Evolutionary conservation across 495 filamentous ascomycete genomes (phyloP), one percentile per base, ranked within the genome.

Genomic region (Echria macrotheca): DNA sequence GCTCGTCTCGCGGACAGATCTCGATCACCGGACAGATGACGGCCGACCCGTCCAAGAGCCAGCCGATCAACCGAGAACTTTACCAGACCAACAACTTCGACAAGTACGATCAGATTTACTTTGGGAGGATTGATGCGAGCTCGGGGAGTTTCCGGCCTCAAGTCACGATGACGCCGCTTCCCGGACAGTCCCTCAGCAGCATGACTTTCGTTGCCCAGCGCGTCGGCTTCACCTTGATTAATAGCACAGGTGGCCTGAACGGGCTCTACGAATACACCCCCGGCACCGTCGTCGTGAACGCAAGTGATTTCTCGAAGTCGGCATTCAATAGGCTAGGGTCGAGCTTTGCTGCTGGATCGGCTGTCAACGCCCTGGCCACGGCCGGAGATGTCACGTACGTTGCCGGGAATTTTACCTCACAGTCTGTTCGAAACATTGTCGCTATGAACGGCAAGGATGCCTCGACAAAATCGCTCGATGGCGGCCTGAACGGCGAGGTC

Each of bases 61-160:
- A 61, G 18, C 64, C 71, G 7, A 68, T 74, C 35, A 66, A 68
- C 46, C 69, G 47, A 67, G 77, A 22, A 68, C 76, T 94, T 10
- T 91, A 75, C 61, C 94, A 99, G 69, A 95, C 89, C 14, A 97
- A 97, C 66, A 69, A 89, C 54, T 88, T 83, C 60, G 89, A 96
- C 69, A 99, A 97, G 67, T 95, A 93, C 54, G 94, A 97, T 58
- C 80, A 83, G 47, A 80, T 97, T 49, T 95, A 90, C 63, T 82
- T 80, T 49, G 94, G 90, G 6, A 78, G 77, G 50, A 81, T 99
- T 47, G 89, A 97, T 59, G 82, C 81, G 23, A 83, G 74, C 53
- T 84, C 81, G 25, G 73, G 73, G 54, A 75, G 74, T 17, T 97
- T 97, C 69, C 80, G 84, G 17, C 89, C 93, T 21, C 77, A 75